phyloP scores from a whole-genome alignment of 805 yeast genomes.

The Kurtzmaniella cleridarum region DNA sequence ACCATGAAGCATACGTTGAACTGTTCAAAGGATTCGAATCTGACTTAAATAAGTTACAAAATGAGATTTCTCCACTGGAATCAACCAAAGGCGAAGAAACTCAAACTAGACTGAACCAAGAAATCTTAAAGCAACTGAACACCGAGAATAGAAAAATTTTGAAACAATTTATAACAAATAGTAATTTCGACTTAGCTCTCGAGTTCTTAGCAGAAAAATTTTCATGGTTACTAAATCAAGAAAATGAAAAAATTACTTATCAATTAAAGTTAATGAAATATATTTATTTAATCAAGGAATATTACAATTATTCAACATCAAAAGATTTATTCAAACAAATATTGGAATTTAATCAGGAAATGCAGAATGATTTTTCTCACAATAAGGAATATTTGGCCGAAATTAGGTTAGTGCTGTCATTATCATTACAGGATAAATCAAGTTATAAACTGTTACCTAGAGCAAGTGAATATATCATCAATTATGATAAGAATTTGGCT shows the following conservation, averaged over 20 bases:
- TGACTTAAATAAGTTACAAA: conserved; percentile 22
- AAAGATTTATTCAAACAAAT: conserved; percentile 15
- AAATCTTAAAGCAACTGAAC: conserved; percentile 11
- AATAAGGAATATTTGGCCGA: no score
- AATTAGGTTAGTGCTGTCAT: no score
- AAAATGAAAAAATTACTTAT: conserved; percentile 14
- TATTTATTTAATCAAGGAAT: conserved; percentile 16
- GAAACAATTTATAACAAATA: conserved; percentile 15
- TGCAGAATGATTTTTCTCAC: conserved; percentile 10
- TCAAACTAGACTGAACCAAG: conserved; percentile 3
- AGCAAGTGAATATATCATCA: conserved; percentile 14
- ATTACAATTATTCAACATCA: conserved; percentile 1
- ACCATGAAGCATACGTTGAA: conserved; percentile 34
- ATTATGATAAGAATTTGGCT: conserved; percentile 14
- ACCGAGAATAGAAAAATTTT: conserved; percentile 20
- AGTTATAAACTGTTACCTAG: conserved; percentile 14
- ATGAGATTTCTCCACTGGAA: conserved; percentile 8
- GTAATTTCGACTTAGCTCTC: conserved; percentile 20
- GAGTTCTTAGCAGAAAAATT: conserved; percentile 17
- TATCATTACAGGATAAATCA: no score
- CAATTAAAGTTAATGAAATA: conserved; percentile 22
- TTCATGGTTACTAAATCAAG: conserved; percentile 7
- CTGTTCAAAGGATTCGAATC: conserved; percentile 28
- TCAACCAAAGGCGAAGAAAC: conserved; percentile 8
- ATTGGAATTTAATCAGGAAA: conserved; percentile 10